A percentile compares a stretch with the other conserved stretches of the same genome.
Conservation (phyloP, 164 flowering plant species). For the Chloranthus sessilifolius region DNA sequence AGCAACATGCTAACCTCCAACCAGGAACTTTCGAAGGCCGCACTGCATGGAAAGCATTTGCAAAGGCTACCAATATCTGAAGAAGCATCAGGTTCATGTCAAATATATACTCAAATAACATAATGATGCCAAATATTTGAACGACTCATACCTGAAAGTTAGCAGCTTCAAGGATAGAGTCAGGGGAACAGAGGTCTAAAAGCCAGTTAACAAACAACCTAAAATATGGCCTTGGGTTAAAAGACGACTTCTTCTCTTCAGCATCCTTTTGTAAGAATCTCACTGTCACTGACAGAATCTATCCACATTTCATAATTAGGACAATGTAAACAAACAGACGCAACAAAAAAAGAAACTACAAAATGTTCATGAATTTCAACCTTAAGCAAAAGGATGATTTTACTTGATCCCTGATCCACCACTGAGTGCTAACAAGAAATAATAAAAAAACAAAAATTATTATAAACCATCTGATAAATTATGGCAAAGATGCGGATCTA, state of each 20-base stretch:
- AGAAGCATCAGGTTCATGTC: background rate
- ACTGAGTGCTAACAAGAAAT: constrained; percentile 36
- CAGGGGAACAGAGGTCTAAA: constrained; percentile 60
- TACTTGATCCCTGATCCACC: constrained; percentile 63
- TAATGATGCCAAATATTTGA: constrained; percentile 26
- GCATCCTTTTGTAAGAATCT: constrained; percentile 73
- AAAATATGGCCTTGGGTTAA: constrained; percentile 90
- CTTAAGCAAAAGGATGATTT: constrained; percentile 61
- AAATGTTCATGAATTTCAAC: constrained; percentile 24
- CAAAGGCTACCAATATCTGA: constrained; percentile 71
- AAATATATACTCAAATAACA: background rate
- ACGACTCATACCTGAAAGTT: constrained; percentile 73
- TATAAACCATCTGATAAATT: too few species aligned
- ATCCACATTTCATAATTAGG: constrained; percentile 2
- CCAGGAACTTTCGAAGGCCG: constrained; percentile 82
- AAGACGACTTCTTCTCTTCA: constrained; percentile 73
- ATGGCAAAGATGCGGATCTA: too few species aligned
- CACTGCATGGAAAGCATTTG: constrained; percentile 82
- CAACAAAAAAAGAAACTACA: background rate
- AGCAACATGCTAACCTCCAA: constrained; percentile 56
- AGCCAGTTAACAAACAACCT: constrained; percentile 90
- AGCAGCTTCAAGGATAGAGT: constrained; percentile 63
- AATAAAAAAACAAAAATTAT: background rate
- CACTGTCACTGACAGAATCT: constrained; percentile 76
- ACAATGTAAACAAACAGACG: background rate